These are phyloP conservation scores for Microdochium bolleyi DNA, from an alignment of 2,329 filamentous ascomycete species.

Conservation along the genomic window DNA sequence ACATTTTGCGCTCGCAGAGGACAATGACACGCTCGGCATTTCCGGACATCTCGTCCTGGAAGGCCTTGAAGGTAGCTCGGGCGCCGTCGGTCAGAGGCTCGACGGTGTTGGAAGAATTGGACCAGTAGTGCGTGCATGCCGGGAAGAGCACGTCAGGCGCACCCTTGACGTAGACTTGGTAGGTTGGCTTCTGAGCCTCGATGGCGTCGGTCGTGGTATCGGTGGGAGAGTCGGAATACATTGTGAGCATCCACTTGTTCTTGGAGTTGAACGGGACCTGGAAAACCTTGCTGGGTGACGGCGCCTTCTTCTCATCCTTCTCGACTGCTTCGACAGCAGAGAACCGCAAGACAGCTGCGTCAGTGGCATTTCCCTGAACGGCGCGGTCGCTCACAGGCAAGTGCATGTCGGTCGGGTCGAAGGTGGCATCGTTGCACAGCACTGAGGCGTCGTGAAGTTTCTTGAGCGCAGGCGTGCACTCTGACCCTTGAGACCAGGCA, in stretches of 20 bases:
- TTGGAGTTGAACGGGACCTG: conserved; percentile 42
- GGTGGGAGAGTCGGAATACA: conserved; percentile 36
- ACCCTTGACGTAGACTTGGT: conserved; percentile 42
- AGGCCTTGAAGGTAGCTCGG: conserved; percentile 21
- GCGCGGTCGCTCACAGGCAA: conserved; percentile 23
- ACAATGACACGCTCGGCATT: conserved; percentile 35
- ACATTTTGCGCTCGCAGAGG: conserved; percentile 27
- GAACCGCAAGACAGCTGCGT: conserved; percentile 31
- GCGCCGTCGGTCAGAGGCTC: conserved; percentile 24
- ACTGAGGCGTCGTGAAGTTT: conserved; percentile 20
- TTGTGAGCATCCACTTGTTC: conserved; percentile 40
- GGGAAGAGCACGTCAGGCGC: conserved; percentile 41
- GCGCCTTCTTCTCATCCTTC: conserved; percentile 2
- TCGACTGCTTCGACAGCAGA: conserved; percentile 15
- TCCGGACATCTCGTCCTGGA: conserved; percentile 30
- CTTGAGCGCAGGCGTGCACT: conserved; percentile 2
- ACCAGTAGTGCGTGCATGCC: conserved; percentile 26
- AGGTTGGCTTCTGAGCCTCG: conserved; percentile 19
- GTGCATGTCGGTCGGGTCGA: conserved; percentile 26
- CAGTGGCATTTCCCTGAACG: conserved; percentile 33
- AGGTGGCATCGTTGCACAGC: conserved; percentile 33
- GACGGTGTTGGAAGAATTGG: conserved; percentile 17
- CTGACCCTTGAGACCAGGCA: background rate
- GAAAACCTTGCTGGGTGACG: conserved; percentile 16
- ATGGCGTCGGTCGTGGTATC: conserved; percentile 39